These are phyloP conservation scores for Aspergillus thermomutatus DNA, from an alignment of 2,329 filamentous ascomycete species.

Conservation along the genomic window DNA sequence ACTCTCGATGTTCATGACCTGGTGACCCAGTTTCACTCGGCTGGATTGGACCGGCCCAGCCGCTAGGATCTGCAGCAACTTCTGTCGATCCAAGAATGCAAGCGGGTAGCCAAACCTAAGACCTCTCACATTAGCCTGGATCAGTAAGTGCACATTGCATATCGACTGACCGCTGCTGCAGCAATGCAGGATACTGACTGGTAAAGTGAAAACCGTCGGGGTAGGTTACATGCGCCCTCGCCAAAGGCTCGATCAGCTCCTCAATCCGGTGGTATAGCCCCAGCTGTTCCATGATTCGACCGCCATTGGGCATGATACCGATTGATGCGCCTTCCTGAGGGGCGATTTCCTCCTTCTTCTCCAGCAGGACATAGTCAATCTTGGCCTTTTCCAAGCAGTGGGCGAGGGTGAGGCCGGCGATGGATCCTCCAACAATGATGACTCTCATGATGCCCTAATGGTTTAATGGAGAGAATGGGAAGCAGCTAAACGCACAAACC, in stretches of 20 bases:
- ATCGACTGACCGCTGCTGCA: constrained; percentile 7
- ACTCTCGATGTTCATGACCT: constrained; percentile 26
- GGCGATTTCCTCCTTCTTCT: constrained; percentile 10
- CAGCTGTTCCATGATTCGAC: constrained; percentile 16
- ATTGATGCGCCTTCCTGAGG: constrained; percentile 16
- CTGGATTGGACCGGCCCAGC: constrained; percentile 26
- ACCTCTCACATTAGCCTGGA: not conserved
- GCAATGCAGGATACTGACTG: constrained; percentile 5
- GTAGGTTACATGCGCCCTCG: constrained; percentile 6
- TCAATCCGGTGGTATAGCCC: constrained; percentile 11
- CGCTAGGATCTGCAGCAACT: constrained; percentile 22
- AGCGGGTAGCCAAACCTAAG: constrained; percentile 19
- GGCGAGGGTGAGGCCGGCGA: constrained; percentile 49
- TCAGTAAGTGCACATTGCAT: not conserved
- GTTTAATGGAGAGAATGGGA: too few relatives aligned
- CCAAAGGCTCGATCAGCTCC: constrained; percentile 13
- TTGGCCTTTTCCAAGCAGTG: constrained; percentile 43
- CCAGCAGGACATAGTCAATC: constrained; percentile 49
- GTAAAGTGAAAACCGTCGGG: constrained; percentile 10
- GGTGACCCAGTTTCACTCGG: constrained; percentile 25
- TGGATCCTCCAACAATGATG: constrained; percentile 49
- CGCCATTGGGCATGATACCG: constrained; percentile 18
- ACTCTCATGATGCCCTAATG: constrained; percentile 18
- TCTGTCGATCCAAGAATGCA: constrained; percentile 15
- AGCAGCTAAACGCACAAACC: too few relatives aligned